phyloP scores from a whole-genome alignment of 1,139 yeast species.

The Sugiyamaella xylanicola region DNA sequence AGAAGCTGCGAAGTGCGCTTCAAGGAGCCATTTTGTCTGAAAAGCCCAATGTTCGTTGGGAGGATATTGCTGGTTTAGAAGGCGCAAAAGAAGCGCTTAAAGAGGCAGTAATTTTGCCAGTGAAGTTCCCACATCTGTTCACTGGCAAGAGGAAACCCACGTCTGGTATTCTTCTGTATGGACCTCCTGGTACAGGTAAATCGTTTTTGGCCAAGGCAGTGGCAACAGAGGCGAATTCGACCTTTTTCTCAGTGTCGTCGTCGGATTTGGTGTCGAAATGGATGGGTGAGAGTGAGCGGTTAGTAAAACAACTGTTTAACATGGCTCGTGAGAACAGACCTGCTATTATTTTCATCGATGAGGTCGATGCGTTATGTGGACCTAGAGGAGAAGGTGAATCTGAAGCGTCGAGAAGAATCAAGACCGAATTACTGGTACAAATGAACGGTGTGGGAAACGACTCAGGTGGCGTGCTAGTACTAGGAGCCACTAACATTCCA shows the following conservation, averaged over 20 bases:
- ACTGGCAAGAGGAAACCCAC: constrained; percentile 94
- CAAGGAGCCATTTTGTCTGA: constrained; percentile 92
- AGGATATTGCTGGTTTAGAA: constrained; percentile 94
- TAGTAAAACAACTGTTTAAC: constrained; percentile 96
- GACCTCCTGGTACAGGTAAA: constrained; percentile 99
- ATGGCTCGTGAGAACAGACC: constrained; percentile 99
- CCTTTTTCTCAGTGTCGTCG: constrained; percentile 95
- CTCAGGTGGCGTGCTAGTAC: constrained; percentile 84
- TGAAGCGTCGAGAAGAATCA: constrained; percentile 94
- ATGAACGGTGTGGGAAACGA: constrained; percentile 99
- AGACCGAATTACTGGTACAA: constrained; percentile 93
- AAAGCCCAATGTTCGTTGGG: constrained; percentile 93
- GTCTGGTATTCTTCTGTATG: constrained; percentile 86
- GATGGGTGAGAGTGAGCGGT: constrained; percentile 99
- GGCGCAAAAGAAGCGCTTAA: constrained; percentile 94
- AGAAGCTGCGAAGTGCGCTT: constrained; percentile 86
- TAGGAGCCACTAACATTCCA: constrained; percentile 98
- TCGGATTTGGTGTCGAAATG: constrained; percentile 97
- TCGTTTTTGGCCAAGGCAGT: constrained; percentile 96
- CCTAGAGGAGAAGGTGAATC: constrained; percentile 98
- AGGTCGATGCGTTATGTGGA: constrained; percentile 96
- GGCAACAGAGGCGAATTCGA: constrained; percentile 97
- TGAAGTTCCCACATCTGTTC: constrained; percentile 90
- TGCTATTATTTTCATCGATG: constrained; percentile 94
- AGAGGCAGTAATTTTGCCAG: constrained; percentile 96